A percentile compares a stretch with the other conserved stretches of the same genome.
phyloP scores from a whole-genome alignment of 768 basidiomycete genomes.

The Chalciporus piperatus region DNA sequence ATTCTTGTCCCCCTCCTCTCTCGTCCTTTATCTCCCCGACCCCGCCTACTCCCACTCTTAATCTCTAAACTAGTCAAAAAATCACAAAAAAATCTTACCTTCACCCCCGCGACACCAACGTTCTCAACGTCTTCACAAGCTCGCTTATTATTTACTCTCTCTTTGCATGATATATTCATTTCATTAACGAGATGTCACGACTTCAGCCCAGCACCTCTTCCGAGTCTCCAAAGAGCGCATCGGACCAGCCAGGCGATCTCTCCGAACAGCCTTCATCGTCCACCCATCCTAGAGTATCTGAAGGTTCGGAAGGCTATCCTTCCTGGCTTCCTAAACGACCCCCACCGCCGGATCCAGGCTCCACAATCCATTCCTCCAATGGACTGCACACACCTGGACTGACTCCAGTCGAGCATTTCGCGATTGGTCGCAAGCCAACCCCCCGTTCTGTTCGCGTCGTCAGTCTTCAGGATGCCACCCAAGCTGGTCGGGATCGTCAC shows the following conservation, averaged over 20 bases:
- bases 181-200: conserved; percentile 38
- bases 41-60: conserved; percentile 19
- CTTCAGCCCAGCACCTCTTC: conserved; percentile 29
- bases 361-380: conserved; percentile 61
- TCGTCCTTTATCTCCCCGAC: conserved; percentile 21
- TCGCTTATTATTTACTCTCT: conserved; percentile 27
- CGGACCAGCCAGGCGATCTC: conserved; percentile 28
- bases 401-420: conserved; percentile 28
- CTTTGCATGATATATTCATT: conserved; percentile 28
- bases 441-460: conserved; percentile 83
- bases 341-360: conserved; percentile 70
- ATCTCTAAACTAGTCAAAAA: conserved; percentile 21
- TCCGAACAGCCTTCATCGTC: conserved; percentile 37
- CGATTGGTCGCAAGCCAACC: conserved; percentile 71
- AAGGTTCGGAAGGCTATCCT: conserved; percentile 69
- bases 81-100: conserved; percentile 17
- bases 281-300: conserved; percentile 33
- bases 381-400: conserved; percentile 35
- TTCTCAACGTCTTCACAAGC: conserved; percentile 27
- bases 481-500: conserved; percentile 40
- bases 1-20: conserved; percentile 16
- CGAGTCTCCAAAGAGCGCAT: conserved; percentile 31
- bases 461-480: conserved; percentile 54
- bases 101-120: conserved; percentile 35
- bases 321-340: conserved; percentile 83